phyloP scores from a whole-genome alignment of 257 asterid genomes.

The Misopates orontium region DNA sequence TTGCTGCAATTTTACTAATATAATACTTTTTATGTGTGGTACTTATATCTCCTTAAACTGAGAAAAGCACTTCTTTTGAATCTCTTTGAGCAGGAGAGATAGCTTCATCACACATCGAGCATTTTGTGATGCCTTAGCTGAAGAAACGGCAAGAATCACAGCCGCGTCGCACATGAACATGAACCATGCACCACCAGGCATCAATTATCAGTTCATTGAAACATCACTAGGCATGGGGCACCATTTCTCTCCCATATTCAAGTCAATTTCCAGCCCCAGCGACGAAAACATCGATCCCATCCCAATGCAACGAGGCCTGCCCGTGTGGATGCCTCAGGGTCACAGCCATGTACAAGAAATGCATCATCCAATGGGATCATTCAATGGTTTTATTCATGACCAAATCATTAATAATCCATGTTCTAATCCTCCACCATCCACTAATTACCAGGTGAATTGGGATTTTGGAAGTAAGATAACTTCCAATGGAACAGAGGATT shows the following conservation, averaged over 20 bases:
- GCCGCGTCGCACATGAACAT: conserved; percentile 58
- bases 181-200: conserved; percentile 29
- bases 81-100: conserved; percentile 56
- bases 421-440: conserved; percentile 36
- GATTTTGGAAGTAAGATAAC: conserved; percentile 47
- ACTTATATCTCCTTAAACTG: too few relatives aligned
- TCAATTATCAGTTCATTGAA: conserved; percentile 59
- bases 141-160: conserved; percentile 80
- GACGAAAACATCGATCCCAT: conserved; percentile 35
- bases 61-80: too few relatives aligned
- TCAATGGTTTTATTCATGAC: conserved; percentile 31
- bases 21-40: too few relatives aligned
- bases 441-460: conserved; percentile 48
- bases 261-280: conserved; percentile 34
- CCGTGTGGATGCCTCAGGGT: conserved; percentile 52
- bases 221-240: conserved; percentile 46
- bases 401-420: conserved; percentile 24
- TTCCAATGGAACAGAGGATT: conserved; percentile 26
- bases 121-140: conserved; percentile 89
- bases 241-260: conserved; percentile 59
- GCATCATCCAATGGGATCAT: conserved; percentile 40
- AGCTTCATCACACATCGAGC: conserved; percentile 97
- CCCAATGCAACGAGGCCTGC: conserved; percentile 40
- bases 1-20: too few relatives aligned
- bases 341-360: conserved; percentile 41